These are phyloP conservation scores for Candolleomyces efflorescens DNA, from an alignment of 768 basidiomycete species.

Conservation along the genomic window DNA sequence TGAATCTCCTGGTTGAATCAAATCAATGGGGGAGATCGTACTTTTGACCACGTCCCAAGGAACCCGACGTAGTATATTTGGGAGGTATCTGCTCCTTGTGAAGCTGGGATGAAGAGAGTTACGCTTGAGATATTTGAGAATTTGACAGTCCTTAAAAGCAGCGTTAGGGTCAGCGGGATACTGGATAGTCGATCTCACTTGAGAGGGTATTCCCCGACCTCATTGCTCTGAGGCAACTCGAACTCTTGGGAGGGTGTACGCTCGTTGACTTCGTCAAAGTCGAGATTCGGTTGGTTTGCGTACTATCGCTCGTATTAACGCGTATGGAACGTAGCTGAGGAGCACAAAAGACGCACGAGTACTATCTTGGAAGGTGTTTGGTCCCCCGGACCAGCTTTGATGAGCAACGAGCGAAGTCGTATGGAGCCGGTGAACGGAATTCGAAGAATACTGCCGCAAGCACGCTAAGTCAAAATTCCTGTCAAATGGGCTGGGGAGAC, in stretches of 20 bases:
- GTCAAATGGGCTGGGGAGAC: not conserved
- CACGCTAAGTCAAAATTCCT: not conserved
- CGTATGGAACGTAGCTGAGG: not conserved
- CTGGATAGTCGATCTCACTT: too few relatives aligned
- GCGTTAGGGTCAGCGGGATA: too few relatives aligned
- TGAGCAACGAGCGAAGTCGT: slow-evolving; percentile 72
- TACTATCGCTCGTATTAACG: slow-evolving; percentile 41
- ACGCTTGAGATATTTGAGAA: slow-evolving; percentile 79
- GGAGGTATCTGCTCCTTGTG: slow-evolving; percentile 74
- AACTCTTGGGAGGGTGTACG: slow-evolving; percentile 69
- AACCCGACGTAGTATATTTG: slow-evolving; percentile 85
- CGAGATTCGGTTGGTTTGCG: slow-evolving; percentile 70
- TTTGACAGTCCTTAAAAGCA: slow-evolving; percentile 63
- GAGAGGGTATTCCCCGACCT: slow-evolving; percentile 81
- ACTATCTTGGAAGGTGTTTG: slow-evolving; percentile 70
- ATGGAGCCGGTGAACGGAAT: slow-evolving; percentile 88
- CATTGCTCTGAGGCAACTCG: slow-evolving; percentile 60
- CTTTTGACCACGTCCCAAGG: slow-evolving; percentile 77
- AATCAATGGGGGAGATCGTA: slow-evolving; percentile 21
- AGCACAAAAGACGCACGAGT: slow-evolving; percentile 45
- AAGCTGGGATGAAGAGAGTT: slow-evolving; percentile 78
- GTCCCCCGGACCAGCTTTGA: slow-evolving; percentile 80
- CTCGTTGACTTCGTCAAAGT: slow-evolving; percentile 72
- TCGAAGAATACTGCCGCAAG: slow-evolving; percentile 63
- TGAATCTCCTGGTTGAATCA: not conserved